phyloP scores from a whole-genome alignment of 345 rosid genomes.

The Streptanthus diversifolius region DNA sequence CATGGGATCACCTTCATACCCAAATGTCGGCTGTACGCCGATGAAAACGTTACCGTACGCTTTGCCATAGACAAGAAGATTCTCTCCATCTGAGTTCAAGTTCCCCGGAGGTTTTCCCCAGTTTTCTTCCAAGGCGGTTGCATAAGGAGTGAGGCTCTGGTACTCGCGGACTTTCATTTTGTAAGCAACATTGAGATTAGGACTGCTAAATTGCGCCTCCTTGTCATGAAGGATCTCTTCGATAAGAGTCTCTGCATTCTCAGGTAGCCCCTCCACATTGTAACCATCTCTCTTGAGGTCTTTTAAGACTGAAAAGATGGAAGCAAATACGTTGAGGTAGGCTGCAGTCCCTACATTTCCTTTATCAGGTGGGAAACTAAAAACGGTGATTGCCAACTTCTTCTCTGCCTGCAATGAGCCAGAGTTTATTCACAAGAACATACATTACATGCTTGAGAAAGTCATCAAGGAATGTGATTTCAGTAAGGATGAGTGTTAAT shows the following conservation, averaged over 20 bases:
- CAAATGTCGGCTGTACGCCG: slow-evolving; percentile 97
- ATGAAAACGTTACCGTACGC: slow-evolving; percentile 90
- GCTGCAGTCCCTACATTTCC: slow-evolving; percentile 98
- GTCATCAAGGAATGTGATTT: background rate
- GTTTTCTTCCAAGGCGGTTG: slow-evolving; percentile 83
- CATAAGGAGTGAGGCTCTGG: slow-evolving; percentile 77
- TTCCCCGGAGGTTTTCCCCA: slow-evolving; percentile 99
- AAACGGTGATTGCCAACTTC: slow-evolving; percentile 89
- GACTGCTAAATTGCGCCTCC: slow-evolving; percentile 98
- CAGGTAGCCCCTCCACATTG: slow-evolving; percentile 88
- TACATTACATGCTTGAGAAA: slow-evolving; percentile 7
- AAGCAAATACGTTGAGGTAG: slow-evolving; percentile 89
- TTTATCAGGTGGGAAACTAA: slow-evolving; percentile 98
- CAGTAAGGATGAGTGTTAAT: background rate
- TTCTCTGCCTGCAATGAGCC: slow-evolving; percentile 66
- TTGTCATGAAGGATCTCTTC: slow-evolving; percentile 92
- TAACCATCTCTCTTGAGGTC: slow-evolving; percentile 85
- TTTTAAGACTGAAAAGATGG: slow-evolving; percentile 82
- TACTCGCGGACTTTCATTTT: slow-evolving; percentile 92
- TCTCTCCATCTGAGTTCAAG: slow-evolving; percentile 92
- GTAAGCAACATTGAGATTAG: slow-evolving; percentile 82
- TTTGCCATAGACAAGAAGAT: slow-evolving; percentile 85
- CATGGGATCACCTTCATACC: slow-evolving; percentile 99
- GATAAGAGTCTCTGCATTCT: slow-evolving; percentile 82
- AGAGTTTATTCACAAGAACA: slow-evolving; percentile 16